Conservation (phyloP, 768 basidiomycete species). For the Pleurotus eryngii region DNA sequence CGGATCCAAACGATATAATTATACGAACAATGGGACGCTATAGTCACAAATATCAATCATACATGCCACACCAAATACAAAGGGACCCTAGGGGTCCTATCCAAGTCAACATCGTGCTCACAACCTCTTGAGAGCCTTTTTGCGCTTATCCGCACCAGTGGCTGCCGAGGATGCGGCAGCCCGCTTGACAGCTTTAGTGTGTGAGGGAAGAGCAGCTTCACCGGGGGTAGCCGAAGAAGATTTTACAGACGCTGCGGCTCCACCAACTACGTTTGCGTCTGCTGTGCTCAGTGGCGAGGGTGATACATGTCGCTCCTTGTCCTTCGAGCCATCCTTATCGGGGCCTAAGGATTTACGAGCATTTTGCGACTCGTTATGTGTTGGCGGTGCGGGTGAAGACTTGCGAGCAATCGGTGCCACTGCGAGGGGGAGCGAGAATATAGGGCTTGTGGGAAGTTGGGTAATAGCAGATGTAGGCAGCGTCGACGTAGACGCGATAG, state of each 20-base stretch:
- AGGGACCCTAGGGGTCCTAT: not conserved
- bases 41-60: not conserved
- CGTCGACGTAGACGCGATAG: slow-evolving; percentile 28
- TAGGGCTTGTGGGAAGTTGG: slow-evolving; percentile 20
- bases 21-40: slow-evolving; percentile 3
- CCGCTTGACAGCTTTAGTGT: slow-evolving; percentile 67
- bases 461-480: slow-evolving; percentile 17
- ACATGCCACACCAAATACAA: slow-evolving; percentile 1
- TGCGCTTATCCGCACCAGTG: slow-evolving; percentile 74
- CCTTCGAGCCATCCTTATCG: slow-evolving; percentile 36
- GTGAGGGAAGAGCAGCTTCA: slow-evolving; percentile 28
- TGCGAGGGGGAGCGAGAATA: slow-evolving; percentile 36
- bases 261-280: slow-evolving; percentile 59
- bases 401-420: slow-evolving; percentile 32
- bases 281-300: slow-evolving; percentile 71
- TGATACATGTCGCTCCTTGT: slow-evolving; percentile 62
- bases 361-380: slow-evolving; percentile 27
- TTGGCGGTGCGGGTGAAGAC: slow-evolving; percentile 38
- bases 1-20: not conserved
- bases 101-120: slow-evolving; percentile 23
- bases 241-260: slow-evolving; percentile 28
- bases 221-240: slow-evolving; percentile 27
- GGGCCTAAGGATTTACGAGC: slow-evolving; percentile 24
- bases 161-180: slow-evolving; percentile 49
- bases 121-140: slow-evolving; percentile 83